A percentile compares a stretch with the other conserved stretches of the same genome.
Evolutionary conservation across 2,329 filamentous ascomycete genomes (phyloP).

Genomic region (Arthrobotrys musiformis): DNA sequence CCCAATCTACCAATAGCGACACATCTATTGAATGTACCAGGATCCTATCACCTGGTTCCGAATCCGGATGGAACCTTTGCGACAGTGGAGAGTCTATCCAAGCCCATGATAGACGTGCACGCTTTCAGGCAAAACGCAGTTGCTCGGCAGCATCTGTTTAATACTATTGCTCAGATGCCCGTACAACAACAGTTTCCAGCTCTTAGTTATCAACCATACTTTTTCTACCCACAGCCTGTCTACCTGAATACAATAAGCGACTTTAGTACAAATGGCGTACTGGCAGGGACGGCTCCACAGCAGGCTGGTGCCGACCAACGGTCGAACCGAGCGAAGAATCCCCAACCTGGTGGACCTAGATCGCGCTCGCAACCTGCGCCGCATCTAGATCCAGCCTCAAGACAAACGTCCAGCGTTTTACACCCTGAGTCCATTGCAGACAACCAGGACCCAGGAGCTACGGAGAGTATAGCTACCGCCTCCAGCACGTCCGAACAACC

Average conservation of each 20-base stretch:
- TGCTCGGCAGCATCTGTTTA: conserved; percentile 21
- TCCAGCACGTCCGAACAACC: conserved; percentile 53
- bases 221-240: conserved; percentile 26
- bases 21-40: conserved; percentile 27
- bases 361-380: conserved; percentile 50
- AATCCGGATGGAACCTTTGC: conserved; percentile 43
- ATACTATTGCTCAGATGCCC: conserved; percentile 26
- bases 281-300: conserved; percentile 28
- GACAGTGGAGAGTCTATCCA: conserved; percentile 33
- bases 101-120: conserved; percentile 32
- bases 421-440: conserved; percentile 39
- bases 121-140: conserved; percentile 35
- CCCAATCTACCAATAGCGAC: conserved; percentile 40
- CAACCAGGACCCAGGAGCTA: conserved; percentile 31
- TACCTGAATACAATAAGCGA: conserved; percentile 17
- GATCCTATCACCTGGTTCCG: conserved; percentile 37
- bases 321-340: conserved; percentile 51
- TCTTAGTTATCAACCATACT: conserved; percentile 32
- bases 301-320: conserved; percentile 30
- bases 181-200: conserved; percentile 15
- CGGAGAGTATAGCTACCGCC: conserved; percentile 46
- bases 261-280: conserved; percentile 22
- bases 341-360: conserved; percentile 48
- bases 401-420: conserved; percentile 41
- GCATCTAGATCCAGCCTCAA: conserved; percentile 35